Evolutionary conservation across 1,139 yeast genomes (phyloP), one percentile per base, ranked within the genome.

Genomic region (Kurtzmaniella quercitrusa): DNA sequence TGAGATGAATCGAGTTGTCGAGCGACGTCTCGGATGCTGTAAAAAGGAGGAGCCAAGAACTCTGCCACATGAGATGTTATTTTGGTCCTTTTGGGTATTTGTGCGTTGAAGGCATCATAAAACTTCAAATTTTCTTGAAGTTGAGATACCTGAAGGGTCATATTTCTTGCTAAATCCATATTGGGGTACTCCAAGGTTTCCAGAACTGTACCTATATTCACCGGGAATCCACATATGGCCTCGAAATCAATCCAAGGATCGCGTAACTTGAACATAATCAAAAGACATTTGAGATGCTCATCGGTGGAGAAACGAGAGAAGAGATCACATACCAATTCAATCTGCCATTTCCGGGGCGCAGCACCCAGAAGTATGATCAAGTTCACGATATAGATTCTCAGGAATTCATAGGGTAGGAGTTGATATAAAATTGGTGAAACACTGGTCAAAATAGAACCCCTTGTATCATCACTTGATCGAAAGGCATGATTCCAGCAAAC

Each of bases 281-380:
- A 42, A 19, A 67, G 47, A 14, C 54, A 50, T 36, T 51, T 55
- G 36, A 71, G 54, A 15, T 61, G 52, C 3, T 57, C 58, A 45
- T 71, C 76, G 26, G 55, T 47, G 1, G 76, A 76, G 45, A 67
- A 70, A 41, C 64, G 59, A 3, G 47, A 41, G 34, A 53, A 55
- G 33, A 71, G 51, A 38, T 66, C 73, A 2, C 61, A 60, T 16
- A 65, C 65, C 30, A 58, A 48, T 42, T 63, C 59, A 5, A 66
- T 58, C 39, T 68, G 72, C 75, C 75, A 70, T 2, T 18, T 32
- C 26, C 39, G 19, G 16, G 26, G 17, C 12, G 12, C 16, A 5
- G 37, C 12, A 5, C 26, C 20, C 37, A 34, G 37, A 11, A 66
- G 40, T 36, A 61, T 56, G n/a, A 68, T 57, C 15, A 68, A 50